Conservation (phyloP, 2,329 filamentous ascomycete genomes). For the Cephalotrichum gorgonifer region DNA sequence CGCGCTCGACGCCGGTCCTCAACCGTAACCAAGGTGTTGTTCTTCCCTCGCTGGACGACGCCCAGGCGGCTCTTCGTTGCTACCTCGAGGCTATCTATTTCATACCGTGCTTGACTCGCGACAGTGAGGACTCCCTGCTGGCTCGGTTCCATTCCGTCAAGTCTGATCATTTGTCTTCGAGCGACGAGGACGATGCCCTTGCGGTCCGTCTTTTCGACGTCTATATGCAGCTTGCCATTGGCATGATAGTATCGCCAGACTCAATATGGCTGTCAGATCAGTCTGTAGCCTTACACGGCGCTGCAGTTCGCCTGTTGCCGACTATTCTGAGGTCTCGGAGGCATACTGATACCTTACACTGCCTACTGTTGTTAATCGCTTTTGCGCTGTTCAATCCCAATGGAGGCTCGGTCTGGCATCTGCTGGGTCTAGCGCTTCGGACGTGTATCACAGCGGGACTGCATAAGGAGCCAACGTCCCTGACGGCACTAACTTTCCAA, state of each 20-base stretch:
- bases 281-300: not conserved
- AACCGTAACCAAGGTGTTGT: not conserved
- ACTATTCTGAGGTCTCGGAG: not conserved
- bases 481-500: not conserved
- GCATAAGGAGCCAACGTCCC: not conserved
- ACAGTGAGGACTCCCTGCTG: constrained; percentile 30
- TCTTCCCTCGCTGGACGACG: not conserved
- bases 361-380: not conserved
- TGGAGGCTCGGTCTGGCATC: not conserved
- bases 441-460: not conserved
- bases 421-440: not conserved
- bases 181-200: constrained; percentile 19
- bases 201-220: not conserved
- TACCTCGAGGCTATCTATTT: not conserved
- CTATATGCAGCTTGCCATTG: not conserved
- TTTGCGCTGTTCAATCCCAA: not conserved
- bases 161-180: constrained; percentile 15
- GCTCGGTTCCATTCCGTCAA: constrained; percentile 33
- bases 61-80: not conserved
- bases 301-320: not conserved
- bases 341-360: not conserved
- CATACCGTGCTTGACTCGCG: not conserved
- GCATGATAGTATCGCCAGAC: not conserved
- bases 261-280: not conserved
- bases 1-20: not conserved